Conservation (phyloP, 2,329 filamentous ascomycete species). For the Alternaria consortialis region DNA sequence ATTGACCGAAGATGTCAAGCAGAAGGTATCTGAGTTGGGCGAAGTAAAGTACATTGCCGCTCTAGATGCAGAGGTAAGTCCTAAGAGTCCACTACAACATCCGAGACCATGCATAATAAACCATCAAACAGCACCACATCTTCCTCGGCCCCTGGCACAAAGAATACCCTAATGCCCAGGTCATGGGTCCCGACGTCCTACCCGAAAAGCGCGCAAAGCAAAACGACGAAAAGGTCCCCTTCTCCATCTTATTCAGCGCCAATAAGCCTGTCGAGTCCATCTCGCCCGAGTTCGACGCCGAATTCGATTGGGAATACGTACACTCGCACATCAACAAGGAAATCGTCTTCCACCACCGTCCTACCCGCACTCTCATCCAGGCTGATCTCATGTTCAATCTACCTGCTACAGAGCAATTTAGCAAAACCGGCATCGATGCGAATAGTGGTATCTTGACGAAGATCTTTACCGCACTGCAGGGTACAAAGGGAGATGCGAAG, state of each 20-base stretch:
- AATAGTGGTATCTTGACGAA: slow-evolving; percentile 67
- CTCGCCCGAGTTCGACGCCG: slow-evolving; percentile 79
- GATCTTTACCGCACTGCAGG: slow-evolving; percentile 66
- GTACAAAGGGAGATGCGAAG: slow-evolving; percentile 64
- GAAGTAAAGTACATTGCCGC: slow-evolving; percentile 86
- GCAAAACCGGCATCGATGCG: slow-evolving; percentile 63
- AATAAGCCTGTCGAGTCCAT: slow-evolving; percentile 60
- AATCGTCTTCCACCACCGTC: slow-evolving; percentile 85
- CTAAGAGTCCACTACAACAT: neutral
- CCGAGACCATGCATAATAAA: neutral
- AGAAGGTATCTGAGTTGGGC: slow-evolving; percentile 66
- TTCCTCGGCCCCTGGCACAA: slow-evolving; percentile 86
- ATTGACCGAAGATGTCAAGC: slow-evolving; percentile 77
- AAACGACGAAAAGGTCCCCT: slow-evolving; percentile 66
- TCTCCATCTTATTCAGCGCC: slow-evolving; percentile 68
- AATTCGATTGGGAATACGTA: slow-evolving; percentile 87
- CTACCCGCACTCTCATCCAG: slow-evolving; percentile 80
- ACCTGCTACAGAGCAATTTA: slow-evolving; percentile 83
- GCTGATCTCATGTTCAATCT: slow-evolving; percentile 94
- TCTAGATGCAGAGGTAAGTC: slow-evolving; percentile 73
- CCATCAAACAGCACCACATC: slow-evolving; percentile 77
- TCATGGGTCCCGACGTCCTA: slow-evolving; percentile 85
- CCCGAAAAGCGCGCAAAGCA: slow-evolving; percentile 78
- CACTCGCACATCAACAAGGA: slow-evolving; percentile 84
- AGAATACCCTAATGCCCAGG: slow-evolving; percentile 78